phyloP scores from a whole-genome alignment of 2,329 filamentous ascomycete species.

The Colletotrichum euphorbiae region DNA sequence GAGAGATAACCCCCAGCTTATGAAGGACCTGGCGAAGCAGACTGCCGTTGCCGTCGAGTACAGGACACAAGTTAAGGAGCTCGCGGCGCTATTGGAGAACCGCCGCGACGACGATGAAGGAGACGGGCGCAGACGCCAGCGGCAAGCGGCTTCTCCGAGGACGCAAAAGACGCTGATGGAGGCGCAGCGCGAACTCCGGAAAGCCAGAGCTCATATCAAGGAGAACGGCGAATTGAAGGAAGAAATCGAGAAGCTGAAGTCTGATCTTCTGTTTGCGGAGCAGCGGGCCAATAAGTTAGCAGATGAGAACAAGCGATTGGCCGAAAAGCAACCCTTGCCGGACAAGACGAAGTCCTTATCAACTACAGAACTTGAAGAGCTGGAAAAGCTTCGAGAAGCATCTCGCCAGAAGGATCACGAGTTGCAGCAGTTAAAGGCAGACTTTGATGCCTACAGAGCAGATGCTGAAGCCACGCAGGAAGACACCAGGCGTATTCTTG shows the following conservation, averaged over 20 bases:
- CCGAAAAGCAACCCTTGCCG: slow-evolving; percentile 36
- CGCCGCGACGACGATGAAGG: slow-evolving; percentile 49
- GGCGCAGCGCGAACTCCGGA: slow-evolving; percentile 64
- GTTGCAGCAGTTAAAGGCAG: slow-evolving; percentile 60
- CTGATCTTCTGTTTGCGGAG: slow-evolving; percentile 61
- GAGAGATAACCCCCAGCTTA: slow-evolving; percentile 59
- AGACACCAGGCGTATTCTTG: slow-evolving; percentile 66
- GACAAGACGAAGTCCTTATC: background rate
- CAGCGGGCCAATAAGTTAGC: slow-evolving; percentile 54
- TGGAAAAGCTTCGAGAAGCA: slow-evolving; percentile 52
- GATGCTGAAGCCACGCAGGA: slow-evolving; percentile 65
- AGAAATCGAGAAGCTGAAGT: slow-evolving; percentile 65
- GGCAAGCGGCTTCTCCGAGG: slow-evolving; percentile 58
- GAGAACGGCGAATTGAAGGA: slow-evolving; percentile 64
- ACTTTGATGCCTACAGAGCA: slow-evolving; percentile 66
- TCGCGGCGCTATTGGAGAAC: slow-evolving; percentile 63
- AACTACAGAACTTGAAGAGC: slow-evolving; percentile 38
- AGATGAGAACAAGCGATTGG: slow-evolving; percentile 50
- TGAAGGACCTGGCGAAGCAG: slow-evolving; percentile 67
- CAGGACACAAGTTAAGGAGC: slow-evolving; percentile 68
- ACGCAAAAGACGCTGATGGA: slow-evolving; percentile 65
- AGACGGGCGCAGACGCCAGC: slow-evolving; percentile 48
- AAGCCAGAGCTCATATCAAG: slow-evolving; percentile 64
- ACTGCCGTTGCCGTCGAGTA: slow-evolving; percentile 69
- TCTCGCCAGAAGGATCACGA: slow-evolving; percentile 61